phyloP scores from a whole-genome alignment of 306 rosid species.

The Vachellia pachyceras region DNA sequence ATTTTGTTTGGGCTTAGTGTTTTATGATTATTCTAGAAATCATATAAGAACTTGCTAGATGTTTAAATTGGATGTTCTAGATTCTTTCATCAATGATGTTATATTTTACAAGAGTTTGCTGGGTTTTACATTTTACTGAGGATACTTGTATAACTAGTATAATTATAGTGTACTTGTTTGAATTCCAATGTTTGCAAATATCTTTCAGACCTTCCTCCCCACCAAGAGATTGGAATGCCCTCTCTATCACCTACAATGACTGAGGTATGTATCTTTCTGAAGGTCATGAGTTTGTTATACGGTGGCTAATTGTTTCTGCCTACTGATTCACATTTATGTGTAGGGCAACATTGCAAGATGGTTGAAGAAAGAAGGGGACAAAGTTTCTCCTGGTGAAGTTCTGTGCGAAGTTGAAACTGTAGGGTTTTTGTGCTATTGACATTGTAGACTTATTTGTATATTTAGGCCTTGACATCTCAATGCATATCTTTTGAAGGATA shows the following conservation, averaged over 20 bases:
- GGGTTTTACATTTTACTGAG: background rate
- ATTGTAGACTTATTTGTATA: background rate
- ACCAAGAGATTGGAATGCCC: constrained; percentile 99
- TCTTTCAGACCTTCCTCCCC: constrained; percentile 92
- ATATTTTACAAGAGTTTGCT: constrained; percentile 7
- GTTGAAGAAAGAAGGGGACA: constrained; percentile 99
- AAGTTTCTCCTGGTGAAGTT: constrained; percentile 92
- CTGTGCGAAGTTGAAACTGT: constrained; percentile 99
- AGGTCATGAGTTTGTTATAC: constrained; percentile 24
- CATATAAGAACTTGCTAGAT: background rate
- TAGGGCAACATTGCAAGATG: constrained; percentile 99
- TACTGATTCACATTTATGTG: constrained; percentile 47
- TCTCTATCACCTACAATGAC: constrained; percentile 99
- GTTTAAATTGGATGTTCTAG: background rate
- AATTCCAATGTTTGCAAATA: constrained; percentile 37
- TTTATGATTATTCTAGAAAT: background rate
- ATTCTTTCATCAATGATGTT: background rate
- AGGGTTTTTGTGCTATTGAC: constrained; percentile 48
- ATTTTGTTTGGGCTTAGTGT: background rate
- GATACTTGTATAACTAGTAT: constrained; percentile 19
- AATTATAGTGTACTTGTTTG: constrained; percentile 25
- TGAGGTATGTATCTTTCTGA: constrained; percentile 64
- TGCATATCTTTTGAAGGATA: constrained; percentile 67
- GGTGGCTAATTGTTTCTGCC: constrained; percentile 35
- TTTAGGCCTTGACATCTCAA: constrained; percentile 40